phyloP scores from a whole-genome alignment of 768 basidiomycete species.

The Kwoniella shandongensis region DNA sequence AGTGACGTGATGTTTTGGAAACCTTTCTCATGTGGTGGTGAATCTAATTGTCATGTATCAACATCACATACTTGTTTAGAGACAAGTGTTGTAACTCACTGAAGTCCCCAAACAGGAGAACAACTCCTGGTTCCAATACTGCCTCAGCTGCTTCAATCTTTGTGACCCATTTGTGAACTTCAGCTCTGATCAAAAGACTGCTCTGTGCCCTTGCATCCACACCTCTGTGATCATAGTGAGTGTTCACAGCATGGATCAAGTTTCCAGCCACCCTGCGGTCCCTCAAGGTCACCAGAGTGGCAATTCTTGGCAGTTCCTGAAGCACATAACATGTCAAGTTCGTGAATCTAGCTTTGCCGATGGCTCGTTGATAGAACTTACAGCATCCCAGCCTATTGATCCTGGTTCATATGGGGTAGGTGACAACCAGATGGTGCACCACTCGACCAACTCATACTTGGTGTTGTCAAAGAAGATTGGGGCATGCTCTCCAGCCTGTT shows the following conservation, averaged over 20 bases:
- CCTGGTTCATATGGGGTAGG: slow-evolving; percentile 46
- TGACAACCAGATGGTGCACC: slow-evolving; percentile 51
- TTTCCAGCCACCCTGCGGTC: slow-evolving; percentile 1
- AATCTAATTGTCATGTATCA: slow-evolving; percentile 32
- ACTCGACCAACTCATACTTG: slow-evolving; percentile 30
- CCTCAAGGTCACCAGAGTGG: slow-evolving; percentile 44
- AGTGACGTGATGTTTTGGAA: slow-evolving; percentile 47
- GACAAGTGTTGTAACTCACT: slow-evolving; percentile 31
- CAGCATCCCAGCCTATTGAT: slow-evolving; percentile 53
- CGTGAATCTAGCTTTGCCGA: neutral
- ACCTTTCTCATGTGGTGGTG: slow-evolving; percentile 48
- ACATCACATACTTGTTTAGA: neutral
- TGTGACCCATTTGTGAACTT: slow-evolving; percentile 28
- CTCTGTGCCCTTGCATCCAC: slow-evolving; percentile 40
- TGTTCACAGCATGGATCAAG: slow-evolving; percentile 46
- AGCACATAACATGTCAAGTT: slow-evolving; percentile 2
- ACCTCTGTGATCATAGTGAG: slow-evolving; percentile 54
- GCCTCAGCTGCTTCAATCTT: slow-evolving; percentile 9
- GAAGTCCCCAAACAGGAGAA: slow-evolving; percentile 51
- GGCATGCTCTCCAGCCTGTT: slow-evolving; percentile 61
- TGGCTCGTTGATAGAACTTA: no score
- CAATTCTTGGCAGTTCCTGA: slow-evolving; percentile 42
- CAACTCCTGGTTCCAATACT: slow-evolving; percentile 8
- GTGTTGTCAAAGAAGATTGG: slow-evolving; percentile 65
- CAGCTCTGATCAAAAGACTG: slow-evolving; percentile 43